phyloP scores from a whole-genome alignment of 2,329 filamentous ascomycete genomes.

The Colletotrichum paranaense region DNA sequence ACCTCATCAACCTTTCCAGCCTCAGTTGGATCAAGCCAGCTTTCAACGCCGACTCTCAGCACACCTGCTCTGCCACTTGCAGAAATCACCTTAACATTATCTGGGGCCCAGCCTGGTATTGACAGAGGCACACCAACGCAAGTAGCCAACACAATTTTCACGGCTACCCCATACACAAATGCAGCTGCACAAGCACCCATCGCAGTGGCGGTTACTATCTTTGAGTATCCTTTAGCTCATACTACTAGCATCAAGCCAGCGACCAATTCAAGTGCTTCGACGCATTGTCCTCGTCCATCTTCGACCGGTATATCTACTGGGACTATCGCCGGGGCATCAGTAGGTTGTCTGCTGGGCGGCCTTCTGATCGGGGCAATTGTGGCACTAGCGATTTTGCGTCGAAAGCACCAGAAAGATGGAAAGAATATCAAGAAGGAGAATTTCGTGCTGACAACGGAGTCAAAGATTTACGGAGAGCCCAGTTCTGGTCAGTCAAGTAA shows the following conservation, averaged over 20 bases:
- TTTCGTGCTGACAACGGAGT: constrained; percentile 1
- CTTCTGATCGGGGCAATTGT: constrained; percentile 1
- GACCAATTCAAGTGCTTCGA: neutral
- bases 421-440: constrained; percentile 36
- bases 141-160: neutral
- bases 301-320: neutral
- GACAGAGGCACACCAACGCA: neutral
- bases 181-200: neutral
- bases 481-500: constrained; percentile 27
- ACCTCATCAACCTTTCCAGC: too few relatives aligned
- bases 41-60: too few relatives aligned
- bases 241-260: neutral
- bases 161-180: neutral
- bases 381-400: constrained; percentile 1
- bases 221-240: neutral
- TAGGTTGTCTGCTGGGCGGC: constrained; percentile 7
- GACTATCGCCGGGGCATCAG: constrained; percentile 1
- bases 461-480: constrained; percentile 5
- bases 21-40: too few relatives aligned
- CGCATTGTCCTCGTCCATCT: neutral
- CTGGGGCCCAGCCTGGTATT: neutral
- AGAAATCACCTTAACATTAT: neutral
- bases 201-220: neutral
- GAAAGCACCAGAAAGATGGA: neutral
- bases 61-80: neutral